Percentiles rank a stretch among this genome's conserved stretches.
Evolutionary conservation across 1,139 yeast species (phyloP).

Genomic region (Taphrina flavorubra): DNA sequence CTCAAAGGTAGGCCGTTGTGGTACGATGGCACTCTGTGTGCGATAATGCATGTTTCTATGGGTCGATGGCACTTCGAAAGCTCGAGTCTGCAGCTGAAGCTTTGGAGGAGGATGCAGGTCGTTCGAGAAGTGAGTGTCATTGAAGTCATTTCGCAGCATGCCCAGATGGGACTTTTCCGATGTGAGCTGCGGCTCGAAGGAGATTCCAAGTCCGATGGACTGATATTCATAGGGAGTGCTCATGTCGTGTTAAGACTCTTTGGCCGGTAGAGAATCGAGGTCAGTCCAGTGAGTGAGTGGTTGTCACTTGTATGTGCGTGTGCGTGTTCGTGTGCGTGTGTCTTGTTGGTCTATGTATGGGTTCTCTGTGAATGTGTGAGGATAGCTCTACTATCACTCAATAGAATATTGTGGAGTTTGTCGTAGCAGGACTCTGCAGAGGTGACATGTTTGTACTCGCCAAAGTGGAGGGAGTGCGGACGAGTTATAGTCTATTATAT

Average conservation of each 20-base stretch:
- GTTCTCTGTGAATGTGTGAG: no score
- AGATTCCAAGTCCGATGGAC: conserved; percentile 35
- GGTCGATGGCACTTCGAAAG: neutral
- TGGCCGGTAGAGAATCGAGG: neutral
- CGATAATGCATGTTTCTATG: conserved; percentile 4
- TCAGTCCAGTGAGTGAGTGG: no score
- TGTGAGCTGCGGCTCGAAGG: conserved; percentile 12
- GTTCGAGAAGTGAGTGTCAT: neutral
- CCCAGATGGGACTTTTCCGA: neutral
- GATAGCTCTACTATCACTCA: no score
- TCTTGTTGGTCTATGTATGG: no score
- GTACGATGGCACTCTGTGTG: conserved; percentile 20
- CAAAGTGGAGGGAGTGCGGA: neutral
- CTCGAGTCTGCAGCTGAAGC: neutral
- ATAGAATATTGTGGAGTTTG: neutral
- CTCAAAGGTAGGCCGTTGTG: conserved; percentile 21
- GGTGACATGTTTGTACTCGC: neutral
- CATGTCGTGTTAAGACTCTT: neutral
- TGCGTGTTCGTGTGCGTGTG: no score
- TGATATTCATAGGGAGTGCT: conserved; percentile 7
- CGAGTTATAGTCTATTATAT: neutral
- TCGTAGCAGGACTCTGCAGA: neutral
- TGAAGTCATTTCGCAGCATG: neutral
- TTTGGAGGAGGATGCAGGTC: neutral
- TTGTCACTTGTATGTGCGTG: no score